Evolutionary conservation across 2,329 filamentous ascomycete genomes (phyloP).

Genomic region (Phialophora expanda): DNA sequence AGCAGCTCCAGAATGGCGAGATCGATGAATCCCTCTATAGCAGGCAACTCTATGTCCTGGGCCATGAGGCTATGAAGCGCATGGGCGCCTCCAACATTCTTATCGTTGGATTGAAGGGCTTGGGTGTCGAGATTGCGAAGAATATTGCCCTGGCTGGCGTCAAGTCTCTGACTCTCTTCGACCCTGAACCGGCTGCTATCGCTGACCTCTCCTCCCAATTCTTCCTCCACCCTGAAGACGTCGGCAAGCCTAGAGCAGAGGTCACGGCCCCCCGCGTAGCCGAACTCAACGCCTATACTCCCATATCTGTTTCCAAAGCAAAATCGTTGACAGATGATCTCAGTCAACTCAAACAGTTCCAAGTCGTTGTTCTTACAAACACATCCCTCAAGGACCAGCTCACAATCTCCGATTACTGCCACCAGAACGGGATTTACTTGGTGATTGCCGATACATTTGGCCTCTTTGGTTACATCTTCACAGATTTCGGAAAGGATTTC

Average conservation of each 20-base stretch:
- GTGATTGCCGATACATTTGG: slow-evolving; percentile 89
- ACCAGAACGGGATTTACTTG: slow-evolving; percentile 89
- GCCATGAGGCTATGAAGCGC: slow-evolving; percentile 92
- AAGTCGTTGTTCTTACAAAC: slow-evolving; percentile 89
- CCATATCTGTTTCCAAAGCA: slow-evolving; percentile 73
- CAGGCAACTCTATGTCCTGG: slow-evolving; percentile 71
- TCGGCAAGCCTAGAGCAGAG: slow-evolving; percentile 87
- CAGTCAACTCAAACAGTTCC: slow-evolving; percentile 83
- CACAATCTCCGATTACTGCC: slow-evolving; percentile 87
- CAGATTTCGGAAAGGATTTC: slow-evolving; percentile 95
- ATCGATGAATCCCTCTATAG: slow-evolving; percentile 73
- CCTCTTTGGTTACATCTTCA: slow-evolving; percentile 94
- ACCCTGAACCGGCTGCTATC: slow-evolving; percentile 81
- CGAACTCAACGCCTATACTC: slow-evolving; percentile 95
- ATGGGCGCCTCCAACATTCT: slow-evolving; percentile 97
- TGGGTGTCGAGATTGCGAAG: slow-evolving; percentile 98
- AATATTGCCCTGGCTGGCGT: slow-evolving; percentile 97
- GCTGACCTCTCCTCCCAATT: slow-evolving; percentile 96
- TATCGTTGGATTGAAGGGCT: slow-evolving; percentile 85
- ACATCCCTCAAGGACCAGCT: slow-evolving; percentile 81
- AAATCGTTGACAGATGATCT: slow-evolving; percentile 75
- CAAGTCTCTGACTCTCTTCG: slow-evolving; percentile 93
- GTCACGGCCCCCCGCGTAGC: slow-evolving; percentile 87
- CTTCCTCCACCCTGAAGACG: slow-evolving; percentile 85
- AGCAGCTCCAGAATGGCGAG: slow-evolving; percentile 67